Conservation (phyloP, 441 rosid species). For the Erodium moschatum region DNA sequence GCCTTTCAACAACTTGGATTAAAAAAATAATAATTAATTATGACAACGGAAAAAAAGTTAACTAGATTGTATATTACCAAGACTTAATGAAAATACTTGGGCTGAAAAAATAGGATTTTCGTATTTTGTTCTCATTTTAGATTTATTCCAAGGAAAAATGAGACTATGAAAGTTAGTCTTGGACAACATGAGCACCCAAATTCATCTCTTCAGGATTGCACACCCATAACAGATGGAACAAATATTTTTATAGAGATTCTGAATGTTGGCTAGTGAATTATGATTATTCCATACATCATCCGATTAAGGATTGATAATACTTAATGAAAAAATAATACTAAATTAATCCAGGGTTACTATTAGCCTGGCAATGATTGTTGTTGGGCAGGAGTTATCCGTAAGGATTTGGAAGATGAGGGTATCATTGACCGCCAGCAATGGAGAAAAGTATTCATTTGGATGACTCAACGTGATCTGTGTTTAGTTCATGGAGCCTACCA, state of each 20-base stretch:
- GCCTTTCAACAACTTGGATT: not conserved
- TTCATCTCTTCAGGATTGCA: not conserved
- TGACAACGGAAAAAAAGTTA: not conserved
- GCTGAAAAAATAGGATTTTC: not conserved
- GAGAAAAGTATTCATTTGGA: too few species aligned
- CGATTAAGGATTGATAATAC: not conserved
- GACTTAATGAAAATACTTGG: not conserved
- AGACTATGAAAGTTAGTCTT: too few species aligned
- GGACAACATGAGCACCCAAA: not conserved
- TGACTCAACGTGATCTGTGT: too few species aligned
- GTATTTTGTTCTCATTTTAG: not conserved
- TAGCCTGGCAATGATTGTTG: not conserved
- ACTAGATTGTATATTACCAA: not conserved
- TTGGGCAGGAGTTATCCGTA: too few species aligned
- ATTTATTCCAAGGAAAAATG: not conserved
- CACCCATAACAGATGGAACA: too few species aligned
- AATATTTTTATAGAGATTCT: too few species aligned
- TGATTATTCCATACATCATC: not conserved
- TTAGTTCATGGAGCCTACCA: too few species aligned
- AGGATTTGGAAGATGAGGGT: too few species aligned
- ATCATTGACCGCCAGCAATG: too few species aligned
- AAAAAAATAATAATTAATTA: not conserved
- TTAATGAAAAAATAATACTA: not conserved
- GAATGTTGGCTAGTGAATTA: not conserved
- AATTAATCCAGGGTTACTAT: not conserved